Percentiles rank a stretch among this genome's conserved stretches.
Conservation (phyloP, 805 yeast genomes). For the Saccharomyces kudriavzevii region DNA sequence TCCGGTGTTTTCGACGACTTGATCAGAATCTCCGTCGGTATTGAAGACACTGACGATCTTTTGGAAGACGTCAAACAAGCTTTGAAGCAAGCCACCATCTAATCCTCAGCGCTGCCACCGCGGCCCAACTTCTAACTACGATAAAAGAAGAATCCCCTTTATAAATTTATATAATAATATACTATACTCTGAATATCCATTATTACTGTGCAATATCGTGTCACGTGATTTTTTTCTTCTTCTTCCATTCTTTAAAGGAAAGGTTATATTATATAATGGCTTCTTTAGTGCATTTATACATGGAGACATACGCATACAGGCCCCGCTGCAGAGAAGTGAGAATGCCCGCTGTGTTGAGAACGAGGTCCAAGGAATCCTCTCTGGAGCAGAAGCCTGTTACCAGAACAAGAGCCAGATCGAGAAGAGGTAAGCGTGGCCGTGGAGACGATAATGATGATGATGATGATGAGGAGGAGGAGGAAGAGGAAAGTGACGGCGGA, state of each 20-base stretch:
- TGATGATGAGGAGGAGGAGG: conserved; percentile 12
- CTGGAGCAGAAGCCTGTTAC: conserved; percentile 2
- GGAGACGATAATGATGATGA: conserved; percentile 18
- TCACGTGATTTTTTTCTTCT: background rate
- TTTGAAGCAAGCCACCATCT: conserved; percentile 34
- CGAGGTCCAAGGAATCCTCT: conserved; percentile 4
- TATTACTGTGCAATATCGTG: background rate
- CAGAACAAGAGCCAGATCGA: conserved; percentile 1
- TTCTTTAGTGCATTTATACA: too few relatives aligned
- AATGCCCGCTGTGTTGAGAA: conserved; percentile 12
- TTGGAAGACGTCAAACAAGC: conserved; percentile 67
- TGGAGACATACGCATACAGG: background rate
- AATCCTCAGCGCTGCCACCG: background rate
- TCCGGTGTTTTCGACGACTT: conserved; percentile 77
- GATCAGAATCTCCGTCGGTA: conserved; percentile 78
- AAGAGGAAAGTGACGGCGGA: conserved; percentile 4
- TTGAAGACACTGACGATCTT: conserved; percentile 75
- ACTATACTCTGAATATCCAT: background rate
- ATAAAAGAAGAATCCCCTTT: background rate
- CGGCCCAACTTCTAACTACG: background rate
- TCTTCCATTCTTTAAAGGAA: too few relatives aligned
- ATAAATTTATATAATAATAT: background rate
- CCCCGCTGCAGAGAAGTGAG: background rate
- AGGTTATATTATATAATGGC: too few relatives aligned
- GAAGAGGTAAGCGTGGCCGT: conserved; percentile 12